Conservation (phyloP, 129 eudicot species). For the Saposhnikovia divaricata region DNA sequence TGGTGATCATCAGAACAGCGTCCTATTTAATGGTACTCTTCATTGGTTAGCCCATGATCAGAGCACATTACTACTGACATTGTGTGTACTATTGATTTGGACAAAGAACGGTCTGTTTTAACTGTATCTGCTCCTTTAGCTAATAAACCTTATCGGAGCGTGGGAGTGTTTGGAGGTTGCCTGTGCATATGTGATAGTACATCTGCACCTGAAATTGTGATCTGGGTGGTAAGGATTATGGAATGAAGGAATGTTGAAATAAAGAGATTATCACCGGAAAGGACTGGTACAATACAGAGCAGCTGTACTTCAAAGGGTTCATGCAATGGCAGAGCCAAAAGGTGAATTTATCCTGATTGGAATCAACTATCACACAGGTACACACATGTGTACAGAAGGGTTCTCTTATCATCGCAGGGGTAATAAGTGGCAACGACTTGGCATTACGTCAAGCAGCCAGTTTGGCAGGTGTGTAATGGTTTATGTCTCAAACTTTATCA, state of each 20-base stretch:
- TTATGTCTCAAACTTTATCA: too few species aligned
- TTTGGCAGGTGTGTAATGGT: too few species aligned
- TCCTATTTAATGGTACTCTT: slow-evolving; percentile 9
- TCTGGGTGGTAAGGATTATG: slow-evolving; percentile 50
- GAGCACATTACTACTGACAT: not conserved
- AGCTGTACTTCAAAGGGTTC: slow-evolving; percentile 3
- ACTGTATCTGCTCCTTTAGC: slow-evolving; percentile 17
- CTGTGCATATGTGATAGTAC: slow-evolving; percentile 30
- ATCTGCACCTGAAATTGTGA: slow-evolving; percentile 17
- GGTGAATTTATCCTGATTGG: slow-evolving; percentile 16
- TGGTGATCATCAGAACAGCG: not conserved
- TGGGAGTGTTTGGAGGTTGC: slow-evolving; percentile 28
- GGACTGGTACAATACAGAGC: not conserved
- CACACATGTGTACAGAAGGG: too few species aligned
- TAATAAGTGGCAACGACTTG: not conserved
- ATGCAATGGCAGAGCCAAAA: slow-evolving; percentile 5
- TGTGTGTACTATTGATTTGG: slow-evolving; percentile 25
- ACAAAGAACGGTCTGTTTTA: slow-evolving; percentile 11
- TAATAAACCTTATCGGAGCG: not conserved
- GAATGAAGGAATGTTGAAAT: slow-evolving; percentile 33
- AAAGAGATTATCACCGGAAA: slow-evolving; percentile 26
- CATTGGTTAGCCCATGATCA: slow-evolving; percentile 19
- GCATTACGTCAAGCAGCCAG: too few species aligned
- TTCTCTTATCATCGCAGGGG: not conserved
- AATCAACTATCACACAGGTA: not conserved